Conservation (phyloP, 352 stramenopile species). For the Phytophthora rubi region DNA sequence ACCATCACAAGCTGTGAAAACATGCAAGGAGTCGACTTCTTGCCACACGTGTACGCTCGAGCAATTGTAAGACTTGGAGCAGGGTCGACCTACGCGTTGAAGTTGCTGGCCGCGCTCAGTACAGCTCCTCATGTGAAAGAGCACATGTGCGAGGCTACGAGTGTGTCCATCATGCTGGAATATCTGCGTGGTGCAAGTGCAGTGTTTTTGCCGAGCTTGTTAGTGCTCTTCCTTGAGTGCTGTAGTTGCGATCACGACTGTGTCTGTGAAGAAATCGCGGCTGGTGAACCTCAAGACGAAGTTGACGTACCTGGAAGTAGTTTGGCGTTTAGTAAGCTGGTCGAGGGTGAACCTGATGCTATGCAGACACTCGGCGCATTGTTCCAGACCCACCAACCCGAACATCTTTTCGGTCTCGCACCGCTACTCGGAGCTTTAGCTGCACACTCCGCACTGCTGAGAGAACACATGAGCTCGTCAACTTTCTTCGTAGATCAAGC, state of each 20-base stretch:
- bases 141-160: conserved; percentile 31
- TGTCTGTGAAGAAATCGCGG: background rate
- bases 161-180: conserved; percentile 37
- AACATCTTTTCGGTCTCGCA: conserved; percentile 49
- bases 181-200: conserved; percentile 43
- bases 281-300: background rate
- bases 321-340: conserved; percentile 42
- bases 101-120: conserved; percentile 43
- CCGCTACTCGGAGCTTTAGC: conserved; percentile 54
- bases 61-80: conserved; percentile 28
- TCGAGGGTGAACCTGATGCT: conserved; percentile 35
- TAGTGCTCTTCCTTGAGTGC: conserved; percentile 53
- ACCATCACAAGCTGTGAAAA: conserved; percentile 26
- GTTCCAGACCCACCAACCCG: conserved; percentile 51
- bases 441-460: conserved; percentile 35
- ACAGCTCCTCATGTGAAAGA: conserved; percentile 27
- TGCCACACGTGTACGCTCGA: conserved; percentile 33
- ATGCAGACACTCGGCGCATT: conserved; percentile 41
- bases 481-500: conserved; percentile 44
- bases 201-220: conserved; percentile 36
- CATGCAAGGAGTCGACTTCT: conserved; percentile 24
- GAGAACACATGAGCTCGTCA: conserved; percentile 38
- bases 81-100: conserved; percentile 50
- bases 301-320: conserved; percentile 13
- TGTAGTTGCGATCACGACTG: conserved; percentile 31